Evolutionary conservation across 1,284 basidiomycete species (phyloP), one percentile per base, ranked within the genome.

Genomic region (Heterobasidion parviporum): DNA sequence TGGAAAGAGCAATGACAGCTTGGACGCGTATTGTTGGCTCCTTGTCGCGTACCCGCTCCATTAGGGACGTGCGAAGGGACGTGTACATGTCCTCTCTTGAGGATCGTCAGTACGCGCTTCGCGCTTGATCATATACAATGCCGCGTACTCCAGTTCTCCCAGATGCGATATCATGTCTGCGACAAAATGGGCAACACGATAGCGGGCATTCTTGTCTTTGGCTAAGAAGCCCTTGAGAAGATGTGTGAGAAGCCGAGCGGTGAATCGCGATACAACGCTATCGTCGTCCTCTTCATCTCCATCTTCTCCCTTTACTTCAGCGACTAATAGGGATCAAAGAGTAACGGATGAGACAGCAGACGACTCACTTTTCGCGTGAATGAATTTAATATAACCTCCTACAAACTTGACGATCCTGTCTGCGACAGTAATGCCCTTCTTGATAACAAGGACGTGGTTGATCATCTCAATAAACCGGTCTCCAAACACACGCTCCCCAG

Each of bases 131-230:
- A 48, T 18, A 20, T 16, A 26, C 10, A 18, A 16, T 48, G 12
- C 9, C 6, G 9, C 87, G 61, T 67, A 89, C 92, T 94, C 92
- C 47, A 95, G 81, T 72, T 92, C 89, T 9, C 89, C 89, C 1
- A 95, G 74, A 58, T 85, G 82, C 4, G 83, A 78, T 52, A 95
- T 86, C 73, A 93, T 85, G 61, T 91, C 85, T 0, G 87, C 85
- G n/a, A 92, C 80, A 41, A 90, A 72, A 57, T 91, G 86, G 0
- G 92, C 80, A 58, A 85, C 87, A 16, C 94, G 82, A 64, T 87
- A 93, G 10, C 94, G 81, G 26, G 92, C 87, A 54, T 82, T 80
- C 75, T 96, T 98, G 75, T 95, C 89, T 70, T 96, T 98, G 3
- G 94, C 90, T 10, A 79, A 70, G 69, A 94, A 94, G 0, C 94